Percentiles rank a stretch among this genome's conserved stretches.
Evolutionary conservation across 2,329 filamentous ascomycete species (phyloP).

Genomic region (Penicillium sp.): DNA sequence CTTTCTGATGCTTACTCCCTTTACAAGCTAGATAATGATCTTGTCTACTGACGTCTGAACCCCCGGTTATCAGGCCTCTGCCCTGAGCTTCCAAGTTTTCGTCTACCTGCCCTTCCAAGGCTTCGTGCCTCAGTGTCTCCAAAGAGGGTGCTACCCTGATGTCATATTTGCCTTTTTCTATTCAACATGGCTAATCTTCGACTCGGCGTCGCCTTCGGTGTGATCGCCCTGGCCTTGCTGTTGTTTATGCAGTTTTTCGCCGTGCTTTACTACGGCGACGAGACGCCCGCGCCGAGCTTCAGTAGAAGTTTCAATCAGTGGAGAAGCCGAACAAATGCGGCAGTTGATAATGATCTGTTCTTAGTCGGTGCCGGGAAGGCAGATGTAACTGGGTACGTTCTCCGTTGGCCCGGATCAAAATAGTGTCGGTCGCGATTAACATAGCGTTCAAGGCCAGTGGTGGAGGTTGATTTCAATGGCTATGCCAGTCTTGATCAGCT

Average conservation of each 20-base stretch:
- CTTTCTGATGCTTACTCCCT: conserved; percentile 3
- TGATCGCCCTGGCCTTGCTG: conserved; percentile 25
- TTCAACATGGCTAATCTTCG: conserved; percentile 29
- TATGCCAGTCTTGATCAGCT: conserved; percentile 82
- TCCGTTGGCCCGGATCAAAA: background rate
- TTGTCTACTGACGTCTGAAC: background rate
- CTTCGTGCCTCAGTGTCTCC: background rate
- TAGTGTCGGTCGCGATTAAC: background rate
- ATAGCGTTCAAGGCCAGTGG: conserved; percentile 58
- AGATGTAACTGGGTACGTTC: conserved; percentile 63
- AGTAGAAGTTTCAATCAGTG: conserved; percentile 20
- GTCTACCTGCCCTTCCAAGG: conserved; percentile 2
- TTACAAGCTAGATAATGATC: conserved; percentile 9
- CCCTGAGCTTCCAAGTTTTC: conserved; percentile 6
- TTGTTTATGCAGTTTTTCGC: conserved; percentile 32
- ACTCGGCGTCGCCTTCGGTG: conserved; percentile 23
- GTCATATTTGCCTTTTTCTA: conserved; percentile 5
- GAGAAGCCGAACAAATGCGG: conserved; percentile 21
- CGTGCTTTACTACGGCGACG: conserved; percentile 15
- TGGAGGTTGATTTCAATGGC: conserved; percentile 86
- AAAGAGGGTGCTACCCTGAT: conserved; percentile 1
- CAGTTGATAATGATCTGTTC: conserved; percentile 46
- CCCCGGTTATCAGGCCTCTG: background rate
- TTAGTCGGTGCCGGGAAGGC: conserved; percentile 65
- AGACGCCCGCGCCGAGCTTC: conserved; percentile 14